Base-by-base conservation (phyloP, 2,329 filamentous ascomycete species). In the Alternaria sp. region DNA sequence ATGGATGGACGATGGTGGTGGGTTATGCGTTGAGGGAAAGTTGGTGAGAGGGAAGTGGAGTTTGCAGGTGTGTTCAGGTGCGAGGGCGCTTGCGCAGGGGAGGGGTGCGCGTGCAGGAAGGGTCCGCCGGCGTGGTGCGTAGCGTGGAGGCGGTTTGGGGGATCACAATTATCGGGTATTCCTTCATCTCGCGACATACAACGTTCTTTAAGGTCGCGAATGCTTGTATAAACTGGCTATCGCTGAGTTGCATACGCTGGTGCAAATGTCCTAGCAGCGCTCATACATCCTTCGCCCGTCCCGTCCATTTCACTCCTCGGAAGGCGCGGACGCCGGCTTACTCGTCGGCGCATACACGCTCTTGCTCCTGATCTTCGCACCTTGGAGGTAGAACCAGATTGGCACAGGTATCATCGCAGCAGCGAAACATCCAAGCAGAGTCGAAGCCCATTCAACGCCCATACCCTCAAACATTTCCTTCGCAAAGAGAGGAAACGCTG, bases 401-500 rank as follows among this genome's bases (percentile, higher is more conserved):
- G 82, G 83, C 18, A 84, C 77, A 11, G 83, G 83, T 0, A 84
- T 79, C n/a, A 84, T 76, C 1, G 80, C 58, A 6, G 78, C 75
- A 15, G 82, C 82, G 10, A 85, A 68, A 49, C 77, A 81, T 2
- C 83, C 83, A 2, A 85, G 76, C 10, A 85, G 65, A 4, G 82
- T 84, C 28, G 78, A 72, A 1, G 82, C 82, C 75, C 80, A 85
- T 50, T 85, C 72, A 18, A 86, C 82, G 14, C 85, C 85, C 75
- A 87, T 83, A 47, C 83, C 83, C 23, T 86, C 63, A 68, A 87
- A 86, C 86, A 87, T 87, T 67, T 87, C 85, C 2, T 81, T 82
- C 0, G 84, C 83, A 69, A 87, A 87, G 0, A 88, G 82, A 1
- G 86, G 86, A 71, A 87, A 86, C 2, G 76, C 81, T 21, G 84